Evolutionary conservation across 2,329 filamentous ascomycete genomes (phyloP).

Genomic region (Colletotrichum karsti): DNA sequence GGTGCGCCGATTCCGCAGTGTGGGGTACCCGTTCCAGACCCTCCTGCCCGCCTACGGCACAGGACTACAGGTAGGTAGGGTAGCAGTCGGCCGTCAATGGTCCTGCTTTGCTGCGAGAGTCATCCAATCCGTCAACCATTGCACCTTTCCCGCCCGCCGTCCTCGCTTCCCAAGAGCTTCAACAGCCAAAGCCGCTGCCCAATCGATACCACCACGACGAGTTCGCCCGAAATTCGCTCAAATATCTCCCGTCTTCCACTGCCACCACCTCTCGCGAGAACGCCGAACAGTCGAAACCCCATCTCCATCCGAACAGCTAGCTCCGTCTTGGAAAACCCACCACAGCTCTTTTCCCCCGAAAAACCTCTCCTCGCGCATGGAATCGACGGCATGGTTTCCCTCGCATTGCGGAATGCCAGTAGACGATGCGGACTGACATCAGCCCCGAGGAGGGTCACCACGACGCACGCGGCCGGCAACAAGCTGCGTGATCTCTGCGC

Average conservation of each 20-base stretch:
- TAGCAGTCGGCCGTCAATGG: constrained; percentile 16
- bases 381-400: constrained; percentile 52
- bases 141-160: not conserved
- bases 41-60: no score
- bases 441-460: constrained; percentile 7
- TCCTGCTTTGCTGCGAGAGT: constrained; percentile 22
- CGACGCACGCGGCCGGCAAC: not conserved
- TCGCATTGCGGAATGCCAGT: constrained; percentile 55
- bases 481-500: constrained; percentile 10
- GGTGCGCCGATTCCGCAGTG: constrained; percentile 30
- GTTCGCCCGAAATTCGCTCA: constrained; percentile 20
- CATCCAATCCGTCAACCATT: constrained; percentile 26
- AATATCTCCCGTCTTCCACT: not conserved
- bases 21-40: constrained; percentile 28
- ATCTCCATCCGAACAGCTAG: not conserved
- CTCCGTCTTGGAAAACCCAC: not conserved
- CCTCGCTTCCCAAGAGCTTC: constrained; percentile 19
- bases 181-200: constrained; percentile 16
- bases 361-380: constrained; percentile 38
- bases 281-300: no score
- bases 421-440: constrained; percentile 45
- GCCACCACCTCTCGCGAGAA: not conserved
- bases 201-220: not conserved
- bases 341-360: not conserved
- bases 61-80: no score